Evolutionary conservation across 345 rosid species (phyloP), one percentile per base, ranked within the genome.

Genomic region (Acer yangbiense): DNA sequence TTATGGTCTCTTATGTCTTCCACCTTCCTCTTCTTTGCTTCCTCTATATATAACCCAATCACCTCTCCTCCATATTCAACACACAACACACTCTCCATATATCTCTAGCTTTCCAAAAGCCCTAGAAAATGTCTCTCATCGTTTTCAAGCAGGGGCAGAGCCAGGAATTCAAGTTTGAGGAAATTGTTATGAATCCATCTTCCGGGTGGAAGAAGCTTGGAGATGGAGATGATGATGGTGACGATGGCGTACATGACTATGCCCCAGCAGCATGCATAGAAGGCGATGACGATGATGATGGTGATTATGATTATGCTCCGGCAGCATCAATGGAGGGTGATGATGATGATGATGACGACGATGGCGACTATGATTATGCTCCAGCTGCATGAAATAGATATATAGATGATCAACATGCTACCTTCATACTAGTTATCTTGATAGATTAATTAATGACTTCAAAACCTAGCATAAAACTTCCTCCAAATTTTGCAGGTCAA

Each of bases 281-380:
- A n/a, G 82, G 75, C 7, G 62, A 13, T 14, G 54, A 46, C 9
- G 76, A 65, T 25, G 75, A 62, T 23, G 64, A 74, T 13, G 73
- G 39, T 1, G 81, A 72, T 17, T 44, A 70, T 58, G 81, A 74
- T 60, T 70, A 60, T 57, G 79, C 82, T 18, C 77, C 82, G 4
- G 82, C 85, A 14, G 85, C 85, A 35, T 68, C 73, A 44, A 23
- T 57, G 57, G 83, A 76, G 41, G 82, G 75, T 2, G 72, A 75
- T 41, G 78, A 44, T 0, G 77, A 52, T 0, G 77, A 35, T 9
- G 69, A 46, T 13, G 77, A 67, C 8, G 72, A 70, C 35, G 73
- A 71, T 29, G 76, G 20, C 2, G 72, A 44, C 35, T 29, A 65
- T 20, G 81, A 69, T 54, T 70, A 60, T 69, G 82, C 85, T 9